Evolutionary conservation across 495 filamentous ascomycete species (phyloP), one percentile per base, ranked within the genome.

Genomic region (Recurvomyces mirabilis): DNA sequence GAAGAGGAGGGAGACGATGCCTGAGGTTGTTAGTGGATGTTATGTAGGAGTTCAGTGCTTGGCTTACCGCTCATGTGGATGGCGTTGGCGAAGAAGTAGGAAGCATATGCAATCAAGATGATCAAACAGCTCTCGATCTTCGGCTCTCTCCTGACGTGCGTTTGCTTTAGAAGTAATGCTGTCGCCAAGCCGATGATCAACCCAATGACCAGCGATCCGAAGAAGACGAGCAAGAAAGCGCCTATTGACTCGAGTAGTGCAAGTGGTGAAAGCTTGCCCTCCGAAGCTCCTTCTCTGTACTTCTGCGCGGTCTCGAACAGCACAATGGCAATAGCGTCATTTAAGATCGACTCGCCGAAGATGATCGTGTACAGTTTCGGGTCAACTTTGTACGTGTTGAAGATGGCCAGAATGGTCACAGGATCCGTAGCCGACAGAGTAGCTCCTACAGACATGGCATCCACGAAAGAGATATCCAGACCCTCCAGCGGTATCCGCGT

Each of bases 341-440:
- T 98, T 37, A 98, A 66, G 40, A 98, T 96, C 24, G 88, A 93
- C 63, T 98, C 91, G 54, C 91, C 91, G 60, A 98, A 98, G 46
- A 98, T 96, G 53, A 96, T 73, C 5, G 91, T 98, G 61, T 98
- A 98, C 4, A 98, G 74, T 64, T 95, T 95, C 9, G 91, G 91
- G 60, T 98, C 91, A 39, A 98, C 91, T 64, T 95, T 94, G 70
- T 95, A 96, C 1, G 93, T 81, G 59, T 94, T 98, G 77, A 98
- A 98, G 45, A 98, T 98, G 40, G 91, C 91, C 24, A 98, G 70
- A 53, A 98, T 95, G 0, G 91, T 98, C 37, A 98, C 87, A 0
- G 91, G 91, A 57, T 98, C 91, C 0, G 91, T 98, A 42, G 91
- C 91, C 1, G 91, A 96, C 20, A 98, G 73, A 0, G 91, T 96